Base-by-base conservation (phyloP, 1,284 basidiomycete genomes). In the Pholiota adiposa region DNA sequence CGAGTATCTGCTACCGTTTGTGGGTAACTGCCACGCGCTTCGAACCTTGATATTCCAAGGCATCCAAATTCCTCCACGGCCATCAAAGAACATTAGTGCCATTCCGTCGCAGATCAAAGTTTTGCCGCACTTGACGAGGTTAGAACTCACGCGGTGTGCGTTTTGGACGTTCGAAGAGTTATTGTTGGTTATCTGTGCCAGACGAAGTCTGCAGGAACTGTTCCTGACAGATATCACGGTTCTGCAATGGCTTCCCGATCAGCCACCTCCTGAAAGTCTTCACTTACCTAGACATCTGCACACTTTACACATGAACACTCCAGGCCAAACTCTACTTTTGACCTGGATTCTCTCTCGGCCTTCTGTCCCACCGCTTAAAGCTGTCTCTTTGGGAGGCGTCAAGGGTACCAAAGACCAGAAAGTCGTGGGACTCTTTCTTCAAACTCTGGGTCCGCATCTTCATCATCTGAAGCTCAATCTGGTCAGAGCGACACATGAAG, bases 151-250 rank as follows among this genome's bases (percentile, higher is more conserved):
- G 6, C 54, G 54, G n/a, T 56, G 54, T 19, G 48, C 54, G 16
- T 56, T 56, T 36, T 50, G 29, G 9, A 56, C 54, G n/a, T 31
- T 56, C n/a, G 38, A 56, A 18, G 54, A 56, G n/a, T 19, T 56
- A 8, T 18, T 56, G 9, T 29, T 41, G 7, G 27, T 40, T 29
- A 36, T 56, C 19, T 56, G 54, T n/a, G 44, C 54, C 2, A 31
- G 36, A 11, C 23, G 23, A 27, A 50, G 34, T 8, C 46, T 56
- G 2, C 34, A 25, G 7, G 48, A 56, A 40, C 46, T 56, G 27
- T 38, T 40, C 2, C 44, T 56, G 16, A 34, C 36, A 7, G 54
- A 56, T 31, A 50, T 56, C 36, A 56, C 34, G 7, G 38, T 56
- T 21, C 44, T 40, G 34, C 23, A 50, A 12, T 56, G 54, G 54